These are phyloP conservation scores for Aspergillus pseudonomiae DNA, from an alignment of 2,329 filamentous ascomycete species.

Conservation along the genomic window DNA sequence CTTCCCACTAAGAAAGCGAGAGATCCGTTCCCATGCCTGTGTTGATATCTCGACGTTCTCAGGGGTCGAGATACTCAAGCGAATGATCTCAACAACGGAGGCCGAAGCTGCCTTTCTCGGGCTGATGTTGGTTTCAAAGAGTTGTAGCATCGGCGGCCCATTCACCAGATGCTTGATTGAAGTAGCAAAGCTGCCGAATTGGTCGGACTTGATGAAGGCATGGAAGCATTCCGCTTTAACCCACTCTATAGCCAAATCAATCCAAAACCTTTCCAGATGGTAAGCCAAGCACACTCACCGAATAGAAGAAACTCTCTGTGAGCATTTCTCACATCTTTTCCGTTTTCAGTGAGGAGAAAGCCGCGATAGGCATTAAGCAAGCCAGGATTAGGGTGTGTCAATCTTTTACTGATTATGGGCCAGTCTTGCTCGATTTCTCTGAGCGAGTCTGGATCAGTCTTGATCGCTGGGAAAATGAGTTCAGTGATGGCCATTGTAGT, in stretches of 20 bases:
- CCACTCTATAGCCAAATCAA: background rate
- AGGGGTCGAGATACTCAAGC: background rate
- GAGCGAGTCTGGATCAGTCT: background rate
- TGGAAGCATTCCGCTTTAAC: background rate
- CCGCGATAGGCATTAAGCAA: background rate
- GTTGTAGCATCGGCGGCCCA: background rate
- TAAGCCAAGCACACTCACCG: background rate
- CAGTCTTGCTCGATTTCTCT: background rate
- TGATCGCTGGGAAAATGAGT: background rate
- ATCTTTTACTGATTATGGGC: background rate
- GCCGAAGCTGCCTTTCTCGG: background rate
- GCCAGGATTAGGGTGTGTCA: background rate
- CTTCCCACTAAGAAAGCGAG: background rate
- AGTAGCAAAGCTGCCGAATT: background rate
- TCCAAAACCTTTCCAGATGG: background rate
- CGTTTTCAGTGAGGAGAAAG: background rate
- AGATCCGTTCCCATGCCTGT: background rate
- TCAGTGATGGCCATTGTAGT: background rate
- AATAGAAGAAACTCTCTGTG: background rate
- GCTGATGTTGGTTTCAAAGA: background rate
- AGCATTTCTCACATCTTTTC: background rate
- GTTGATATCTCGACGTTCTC: background rate
- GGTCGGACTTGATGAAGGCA: background rate
- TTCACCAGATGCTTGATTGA: background rate
- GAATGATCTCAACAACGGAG: background rate